phyloP scores from a whole-genome alignment of 768 basidiomycete species.

The Mycena polygramma region DNA sequence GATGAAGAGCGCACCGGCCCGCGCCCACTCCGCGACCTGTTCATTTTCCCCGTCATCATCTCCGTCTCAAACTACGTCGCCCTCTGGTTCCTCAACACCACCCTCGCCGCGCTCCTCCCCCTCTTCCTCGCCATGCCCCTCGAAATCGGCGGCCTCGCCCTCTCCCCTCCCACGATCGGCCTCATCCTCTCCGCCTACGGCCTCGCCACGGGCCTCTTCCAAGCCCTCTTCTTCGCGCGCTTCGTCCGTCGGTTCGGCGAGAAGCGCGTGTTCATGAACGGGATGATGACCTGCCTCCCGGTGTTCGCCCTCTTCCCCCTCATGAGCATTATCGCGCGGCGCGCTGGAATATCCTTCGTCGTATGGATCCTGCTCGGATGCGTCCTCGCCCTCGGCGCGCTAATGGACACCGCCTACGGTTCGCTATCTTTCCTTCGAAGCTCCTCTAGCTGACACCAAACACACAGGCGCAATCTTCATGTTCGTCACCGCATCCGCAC shows the following conservation, averaged over 20 bases:
- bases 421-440: slow-evolving; percentile 38
- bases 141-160: slow-evolving; percentile 75
- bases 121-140: slow-evolving; percentile 79
- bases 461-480: slow-evolving; percentile 55
- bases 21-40: slow-evolving; percentile 54
- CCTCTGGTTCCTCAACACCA: slow-evolving; percentile 38
- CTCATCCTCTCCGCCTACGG: slow-evolving; percentile 73
- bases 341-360: slow-evolving; percentile 56
- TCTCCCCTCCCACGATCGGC: slow-evolving; percentile 75
- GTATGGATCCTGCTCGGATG: slow-evolving; percentile 66
- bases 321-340: slow-evolving; percentile 67
- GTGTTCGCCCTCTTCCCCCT: slow-evolving; percentile 70
- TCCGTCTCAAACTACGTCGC: slow-evolving; percentile 52
- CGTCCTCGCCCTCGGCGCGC: slow-evolving; percentile 63
- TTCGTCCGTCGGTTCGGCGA: slow-evolving; percentile 72
- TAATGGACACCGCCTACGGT: slow-evolving; percentile 70
- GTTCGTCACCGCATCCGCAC: slow-evolving; percentile 63
- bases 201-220: slow-evolving; percentile 72
- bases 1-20: slow-evolving; percentile 41
- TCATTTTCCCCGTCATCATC: slow-evolving; percentile 49
- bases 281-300: slow-evolving; percentile 64
- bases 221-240: slow-evolving; percentile 75
- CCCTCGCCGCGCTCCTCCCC: slow-evolving; percentile 65
- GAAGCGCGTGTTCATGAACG: slow-evolving; percentile 67
- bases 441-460: not conserved